Evolutionary conservation across 2,329 filamentous ascomycete genomes (phyloP), one percentile per base, ranked within the genome.

Genomic region (Basipetospora chlamydospora): DNA sequence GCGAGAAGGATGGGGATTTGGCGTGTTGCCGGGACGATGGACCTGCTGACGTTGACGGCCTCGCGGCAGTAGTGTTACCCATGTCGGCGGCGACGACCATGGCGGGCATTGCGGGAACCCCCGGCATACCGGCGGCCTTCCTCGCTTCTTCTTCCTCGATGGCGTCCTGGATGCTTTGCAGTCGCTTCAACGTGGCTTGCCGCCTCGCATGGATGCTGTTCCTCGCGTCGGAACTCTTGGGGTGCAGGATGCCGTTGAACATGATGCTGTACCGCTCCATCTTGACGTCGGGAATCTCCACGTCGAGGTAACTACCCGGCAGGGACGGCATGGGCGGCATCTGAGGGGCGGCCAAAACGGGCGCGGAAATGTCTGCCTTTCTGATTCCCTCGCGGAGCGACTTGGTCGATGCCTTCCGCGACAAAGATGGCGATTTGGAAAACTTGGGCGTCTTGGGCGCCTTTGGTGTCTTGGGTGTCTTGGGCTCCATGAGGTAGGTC

Each of bases 261-360:
- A 95, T 95, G 44, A 95, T 72, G 47, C 86, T 94, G 47, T 94
- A 96, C 33, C 88, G 67, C 52, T 95, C 88, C 67, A 96, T 66
- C 43, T 80, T 74, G 38, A 82, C 68, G 34, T 72, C 70, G 1
- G 88, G 87, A 39, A 95, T 90, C 36, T 87, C 74, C 12, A 95
- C 69, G 46, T 86, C 67, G 15, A 95, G 60, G 6, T 79, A 54
- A 2, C 59, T 35, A 26, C 33, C 33, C 5, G 15, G 15, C 23
- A 21, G 21, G 4, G 33, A 33, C 6, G 34, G 56, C 8, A 51
- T 50, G 13, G 39, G 36, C 6, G 46, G 43, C 9, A 43, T 46
- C n/a, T 39, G 30, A n/a, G 32, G 29, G 16, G 26, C 22, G 35
- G 36, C 21, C 20, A n/a, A 15, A 16, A 25, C 30, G 33, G 44